These are phyloP conservation scores for Fusarium brevicatenulatum DNA, from an alignment of 2,329 filamentous ascomycete genomes.

Conservation along the genomic window DNA sequence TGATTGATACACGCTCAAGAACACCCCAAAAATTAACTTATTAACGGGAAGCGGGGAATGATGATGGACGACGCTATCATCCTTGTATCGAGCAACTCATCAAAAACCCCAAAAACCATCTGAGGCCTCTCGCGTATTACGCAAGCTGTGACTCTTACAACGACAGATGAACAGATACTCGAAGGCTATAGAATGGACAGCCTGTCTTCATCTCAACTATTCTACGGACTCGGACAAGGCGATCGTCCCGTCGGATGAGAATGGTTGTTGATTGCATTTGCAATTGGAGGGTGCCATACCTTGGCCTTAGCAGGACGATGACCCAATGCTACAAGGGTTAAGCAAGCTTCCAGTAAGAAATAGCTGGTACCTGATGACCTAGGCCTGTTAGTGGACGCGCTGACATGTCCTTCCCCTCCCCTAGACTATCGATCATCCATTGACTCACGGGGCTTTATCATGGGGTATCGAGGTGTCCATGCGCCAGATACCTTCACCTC, in stretches of 20 bases:
- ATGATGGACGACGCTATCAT: constrained; percentile 8
- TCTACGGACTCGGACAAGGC: constrained; percentile 2
- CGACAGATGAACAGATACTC: not conserved
- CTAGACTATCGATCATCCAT: not conserved
- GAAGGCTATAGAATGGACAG: constrained; percentile 8
- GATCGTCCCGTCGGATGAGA: not conserved
- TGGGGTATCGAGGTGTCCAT: constrained; percentile 23
- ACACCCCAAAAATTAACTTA: constrained; percentile 13
- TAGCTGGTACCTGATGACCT: constrained; percentile 20
- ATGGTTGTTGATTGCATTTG: not conserved
- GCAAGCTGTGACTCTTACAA: constrained; percentile 39
- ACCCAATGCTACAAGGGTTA: not conserved
- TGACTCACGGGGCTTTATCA: constrained; percentile 33
- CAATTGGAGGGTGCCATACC: not conserved
- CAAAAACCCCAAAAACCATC: constrained; percentile 13
- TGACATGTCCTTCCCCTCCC: constrained; percentile 3
- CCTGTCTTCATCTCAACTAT: constrained; percentile 14
- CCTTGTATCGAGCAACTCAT: constrained; percentile 22
- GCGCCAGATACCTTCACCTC: constrained; percentile 12
- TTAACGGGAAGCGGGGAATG: constrained; percentile 21
- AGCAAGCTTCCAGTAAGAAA: not conserved
- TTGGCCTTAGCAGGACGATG: constrained; percentile 3
- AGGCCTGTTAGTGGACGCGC: constrained; percentile 15
- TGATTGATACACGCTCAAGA: constrained; percentile 7
- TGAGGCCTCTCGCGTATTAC: constrained; percentile 40